A percentile compares a stretch with the other conserved stretches of the same genome.
These are phyloP conservation scores for Cryptococcus jaspeensis DNA, from an alignment of 1,284 basidiomycete species.

Conservation along the genomic window DNA sequence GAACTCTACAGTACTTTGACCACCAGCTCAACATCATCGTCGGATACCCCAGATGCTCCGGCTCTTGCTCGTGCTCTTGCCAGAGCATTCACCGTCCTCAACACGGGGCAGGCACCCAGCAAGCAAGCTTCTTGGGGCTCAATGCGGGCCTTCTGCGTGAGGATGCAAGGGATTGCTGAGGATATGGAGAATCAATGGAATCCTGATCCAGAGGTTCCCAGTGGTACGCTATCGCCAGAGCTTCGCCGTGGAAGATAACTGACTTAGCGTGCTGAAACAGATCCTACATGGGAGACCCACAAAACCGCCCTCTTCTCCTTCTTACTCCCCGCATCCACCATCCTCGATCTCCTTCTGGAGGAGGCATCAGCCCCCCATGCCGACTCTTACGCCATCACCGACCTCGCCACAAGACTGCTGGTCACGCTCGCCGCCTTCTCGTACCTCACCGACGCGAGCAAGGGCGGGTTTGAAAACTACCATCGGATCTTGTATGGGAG, in stretches of 20 bases:
- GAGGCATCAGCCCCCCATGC: not conserved
- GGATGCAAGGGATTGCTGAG: not conserved
- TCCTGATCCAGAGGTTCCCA: not conserved
- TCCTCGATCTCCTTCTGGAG: constrained; percentile 23
- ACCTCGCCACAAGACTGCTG: constrained; percentile 19
- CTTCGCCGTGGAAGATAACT: not conserved
- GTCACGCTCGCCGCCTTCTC: constrained; percentile 26
- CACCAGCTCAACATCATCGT: no score
- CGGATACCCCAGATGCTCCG: no score
- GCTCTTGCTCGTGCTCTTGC: no score
- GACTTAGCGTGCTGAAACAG: not conserved
- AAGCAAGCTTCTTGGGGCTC: not conserved
- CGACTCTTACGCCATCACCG: not conserved
- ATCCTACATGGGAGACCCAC: constrained; percentile 18
- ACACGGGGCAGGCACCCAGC: not conserved
- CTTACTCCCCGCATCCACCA: constrained; percentile 19
- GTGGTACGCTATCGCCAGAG: not conserved
- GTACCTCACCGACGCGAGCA: constrained; percentile 12
- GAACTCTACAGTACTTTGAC: not conserved
- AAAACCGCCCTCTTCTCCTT: constrained; percentile 28
- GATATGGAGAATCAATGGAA: not conserved
- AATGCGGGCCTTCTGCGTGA: constrained; percentile 11
- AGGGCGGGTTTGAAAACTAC: constrained; percentile 24
- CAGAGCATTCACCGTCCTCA: no score
- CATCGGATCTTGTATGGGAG: constrained; percentile 32